Evolutionary conservation across 2,329 filamentous ascomycete genomes (phyloP).

Genomic region (Phaeomoniella chlamydospora): DNA sequence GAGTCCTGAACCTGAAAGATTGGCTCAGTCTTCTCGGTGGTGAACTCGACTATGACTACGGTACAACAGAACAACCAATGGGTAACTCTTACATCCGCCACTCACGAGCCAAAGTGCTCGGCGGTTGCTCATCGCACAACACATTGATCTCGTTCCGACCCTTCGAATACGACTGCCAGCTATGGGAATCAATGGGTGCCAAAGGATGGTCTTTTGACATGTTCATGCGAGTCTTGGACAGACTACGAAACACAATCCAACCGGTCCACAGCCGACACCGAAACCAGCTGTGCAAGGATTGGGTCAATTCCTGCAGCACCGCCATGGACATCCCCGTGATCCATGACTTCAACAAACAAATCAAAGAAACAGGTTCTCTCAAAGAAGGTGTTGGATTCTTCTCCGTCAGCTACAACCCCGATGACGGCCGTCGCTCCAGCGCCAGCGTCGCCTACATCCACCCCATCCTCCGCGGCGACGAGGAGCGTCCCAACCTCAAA

Average conservation of each 20-base stretch:
- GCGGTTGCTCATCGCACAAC: conserved; percentile 88
- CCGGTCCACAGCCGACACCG: conserved; percentile 73
- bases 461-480: conserved; percentile 70
- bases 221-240: conserved; percentile 69
- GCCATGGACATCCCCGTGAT: conserved; percentile 71
- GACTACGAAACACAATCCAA: conserved; percentile 78
- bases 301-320: conserved; percentile 66
- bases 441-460: conserved; percentile 88
- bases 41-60: conserved; percentile 83
- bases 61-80: conserved; percentile 77
- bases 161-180: conserved; percentile 74
- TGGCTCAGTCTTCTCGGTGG: conserved; percentile 77
- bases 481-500: conserved; percentile 70
- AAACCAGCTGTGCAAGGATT: conserved; percentile 85
- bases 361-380: conserved; percentile 56
- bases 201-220: conserved; percentile 77
- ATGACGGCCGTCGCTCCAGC: conserved; percentile 69
- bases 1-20: conserved; percentile 72
- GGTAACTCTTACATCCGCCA: conserved; percentile 85
- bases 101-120: conserved; percentile 81
- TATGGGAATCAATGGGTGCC: conserved; percentile 72
- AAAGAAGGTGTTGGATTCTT: conserved; percentile 76
- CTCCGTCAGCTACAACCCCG: conserved; percentile 81
- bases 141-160: conserved; percentile 86
- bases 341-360: conserved; percentile 76